phyloP scores from a whole-genome alignment of 306 rosid species.

The Cucumis cinereus region DNA sequence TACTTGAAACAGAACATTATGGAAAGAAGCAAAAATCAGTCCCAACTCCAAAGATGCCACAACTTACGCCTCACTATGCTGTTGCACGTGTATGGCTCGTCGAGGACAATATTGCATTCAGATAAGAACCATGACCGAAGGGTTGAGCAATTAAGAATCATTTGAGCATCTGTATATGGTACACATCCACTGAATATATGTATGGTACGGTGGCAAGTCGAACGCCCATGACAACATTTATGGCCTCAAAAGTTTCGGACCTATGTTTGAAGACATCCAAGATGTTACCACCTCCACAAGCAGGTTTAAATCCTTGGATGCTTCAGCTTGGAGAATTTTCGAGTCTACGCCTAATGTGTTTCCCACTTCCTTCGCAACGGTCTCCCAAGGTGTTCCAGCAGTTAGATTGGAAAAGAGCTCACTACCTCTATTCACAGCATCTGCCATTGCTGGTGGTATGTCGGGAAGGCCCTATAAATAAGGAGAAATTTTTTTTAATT shows the following conservation, averaged over 20 bases:
- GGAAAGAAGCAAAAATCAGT: neutral
- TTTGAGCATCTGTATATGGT: neutral
- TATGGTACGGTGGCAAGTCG: no score
- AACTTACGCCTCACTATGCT: neutral
- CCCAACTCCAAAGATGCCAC: neutral
- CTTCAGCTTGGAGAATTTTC: slow-evolving; percentile 42
- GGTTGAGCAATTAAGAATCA: neutral
- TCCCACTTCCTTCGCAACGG: slow-evolving; percentile 85
- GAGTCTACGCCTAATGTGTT: slow-evolving; percentile 71
- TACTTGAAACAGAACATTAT: neutral
- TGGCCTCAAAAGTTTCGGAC: slow-evolving; percentile 52
- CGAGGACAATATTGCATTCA: neutral
- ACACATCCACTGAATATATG: neutral
- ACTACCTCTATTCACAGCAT: slow-evolving; percentile 89
- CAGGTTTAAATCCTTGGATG: slow-evolving; percentile 57
- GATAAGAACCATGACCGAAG: neutral
- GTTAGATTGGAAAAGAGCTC: slow-evolving; percentile 70
- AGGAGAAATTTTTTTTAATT: neutral
- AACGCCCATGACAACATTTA: neutral
- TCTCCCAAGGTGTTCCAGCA: slow-evolving; percentile 82
- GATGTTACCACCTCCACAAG: slow-evolving; percentile 69
- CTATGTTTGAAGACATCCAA: slow-evolving; percentile 72
- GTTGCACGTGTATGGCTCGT: neutral
- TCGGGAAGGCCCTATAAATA: slow-evolving; percentile 76
- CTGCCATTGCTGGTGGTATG: slow-evolving; percentile 91